Evolutionary conservation across 495 filamentous ascomycete genomes (phyloP), one percentile per base, ranked within the genome.

Genomic region (Chaetomium tenue): DNA sequence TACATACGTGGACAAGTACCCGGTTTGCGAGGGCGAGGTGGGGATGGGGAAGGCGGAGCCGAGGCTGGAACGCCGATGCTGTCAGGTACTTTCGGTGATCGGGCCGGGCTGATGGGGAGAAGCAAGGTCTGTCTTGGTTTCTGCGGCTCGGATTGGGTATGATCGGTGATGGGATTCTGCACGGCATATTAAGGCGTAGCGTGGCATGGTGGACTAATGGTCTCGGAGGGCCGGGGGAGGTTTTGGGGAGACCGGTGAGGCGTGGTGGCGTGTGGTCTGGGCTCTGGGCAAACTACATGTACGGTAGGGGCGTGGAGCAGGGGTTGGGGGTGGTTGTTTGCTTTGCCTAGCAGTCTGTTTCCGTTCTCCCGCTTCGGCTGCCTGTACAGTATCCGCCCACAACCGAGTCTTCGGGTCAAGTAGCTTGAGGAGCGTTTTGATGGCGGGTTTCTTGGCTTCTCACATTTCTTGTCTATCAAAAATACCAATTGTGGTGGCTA

Each of bases 311-410:
- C 33, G 33, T 44, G 40, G 3, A 44, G 40, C 40, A 44, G 18
- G 40, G 33, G 54, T 20, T 30, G 23, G n/a, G n/a, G n/a, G n/a
- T 9, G 18, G 22, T 15, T 26, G 5, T 40, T 60, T 61, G 47
- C 48, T 26, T 18, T 0, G 47, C 48, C n/a, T 18, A 0, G 5
- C 28, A 13, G 23, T 12, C 15, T 16, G 30, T 6, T 26, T 20
- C 13, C 22, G 48, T 9, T 26, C 13, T 61, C 47, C 59, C 59
- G 59, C 59, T 51, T 37, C 2, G 22, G 22, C 59, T 5, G n/a
- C 15, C 47, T 52, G 6, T 53, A 61, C 59, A 61, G 59, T 61
- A 28, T n/a, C 59, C 59, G 59, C 22, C 16, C 12, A 7, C 6
- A n/a, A 26, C 23, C 59, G 20, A n/a, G 1, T n/a, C 33, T 25